These are phyloP conservation scores for Diaporthe sp. DNA, from an alignment of 2,329 filamentous ascomycete species.

Conservation along the genomic window DNA sequence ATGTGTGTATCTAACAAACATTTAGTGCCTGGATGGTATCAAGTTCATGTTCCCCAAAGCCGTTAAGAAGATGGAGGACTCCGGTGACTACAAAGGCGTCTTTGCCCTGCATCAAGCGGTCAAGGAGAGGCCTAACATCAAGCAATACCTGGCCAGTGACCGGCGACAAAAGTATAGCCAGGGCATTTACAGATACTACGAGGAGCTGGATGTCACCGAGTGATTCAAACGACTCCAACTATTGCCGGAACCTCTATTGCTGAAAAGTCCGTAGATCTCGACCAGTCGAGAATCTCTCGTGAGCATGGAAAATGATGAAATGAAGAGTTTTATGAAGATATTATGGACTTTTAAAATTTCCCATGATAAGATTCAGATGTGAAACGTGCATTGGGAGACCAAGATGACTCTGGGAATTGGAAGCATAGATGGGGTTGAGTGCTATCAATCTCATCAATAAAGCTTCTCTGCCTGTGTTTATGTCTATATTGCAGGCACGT, in stretches of 20 bases:
- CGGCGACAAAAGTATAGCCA: constrained; percentile 71
- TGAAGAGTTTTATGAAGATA: neutral
- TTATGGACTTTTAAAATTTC: neutral
- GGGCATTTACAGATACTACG: constrained; percentile 80
- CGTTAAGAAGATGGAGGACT: constrained; percentile 65
- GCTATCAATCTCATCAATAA: too few species aligned
- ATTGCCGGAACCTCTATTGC: neutral
- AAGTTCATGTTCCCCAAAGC: constrained; percentile 80
- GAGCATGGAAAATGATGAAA: neutral
- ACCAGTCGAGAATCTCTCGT: too few species aligned
- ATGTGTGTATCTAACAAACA: neutral
- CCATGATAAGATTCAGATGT: neutral
- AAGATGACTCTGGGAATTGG: neutral
- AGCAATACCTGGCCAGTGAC: constrained; percentile 77
- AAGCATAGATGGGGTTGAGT: neutral
- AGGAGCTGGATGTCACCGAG: constrained; percentile 73
- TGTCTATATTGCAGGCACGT: too few species aligned
- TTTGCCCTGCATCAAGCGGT: constrained; percentile 76
- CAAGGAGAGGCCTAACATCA: constrained; percentile 73
- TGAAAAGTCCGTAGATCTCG: neutral
- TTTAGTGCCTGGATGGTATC: constrained; percentile 68
- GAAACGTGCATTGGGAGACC: neutral
- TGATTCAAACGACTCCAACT: constrained; percentile 1
- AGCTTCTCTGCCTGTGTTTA: too few species aligned
- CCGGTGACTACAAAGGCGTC: constrained; percentile 70